A percentile compares a stretch with the other conserved stretches of the same genome.
Conservation (phyloP, 768 basidiomycete genomes). For the Mycena albidolilacea region DNA sequence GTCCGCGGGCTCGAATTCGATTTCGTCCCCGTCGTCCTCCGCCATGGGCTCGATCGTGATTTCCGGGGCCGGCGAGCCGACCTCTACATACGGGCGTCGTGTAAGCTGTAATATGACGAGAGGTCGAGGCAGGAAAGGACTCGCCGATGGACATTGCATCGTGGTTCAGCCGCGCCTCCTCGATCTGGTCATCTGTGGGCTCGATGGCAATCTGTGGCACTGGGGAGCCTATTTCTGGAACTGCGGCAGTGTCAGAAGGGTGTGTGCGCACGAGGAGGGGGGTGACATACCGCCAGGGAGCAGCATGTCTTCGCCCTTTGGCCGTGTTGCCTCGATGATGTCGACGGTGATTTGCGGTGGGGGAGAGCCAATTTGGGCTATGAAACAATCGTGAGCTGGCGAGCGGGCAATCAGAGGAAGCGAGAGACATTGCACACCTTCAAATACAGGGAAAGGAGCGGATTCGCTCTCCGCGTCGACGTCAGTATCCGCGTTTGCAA, state of each 20-base stretch:
- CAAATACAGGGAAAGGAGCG: neutral
- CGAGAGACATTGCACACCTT: neutral
- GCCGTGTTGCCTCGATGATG: neutral
- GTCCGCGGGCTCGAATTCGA: neutral
- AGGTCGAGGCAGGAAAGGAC: neutral
- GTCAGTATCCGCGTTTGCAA: slow-evolving; percentile 34
- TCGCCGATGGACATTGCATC: slow-evolving; percentile 24
- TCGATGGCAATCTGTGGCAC: slow-evolving; percentile 29
- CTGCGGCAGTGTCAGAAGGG: neutral
- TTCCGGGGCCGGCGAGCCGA: slow-evolving; percentile 35
- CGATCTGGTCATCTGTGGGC: slow-evolving; percentile 40
- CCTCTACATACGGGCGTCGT: neutral
- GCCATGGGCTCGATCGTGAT: slow-evolving; percentile 39
- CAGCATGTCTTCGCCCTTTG: neutral
- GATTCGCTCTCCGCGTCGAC: slow-evolving; percentile 25
- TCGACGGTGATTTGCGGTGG: neutral
- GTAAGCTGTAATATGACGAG: neutral
- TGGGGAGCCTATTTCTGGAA: slow-evolving; percentile 34
- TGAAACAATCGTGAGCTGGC: neutral
- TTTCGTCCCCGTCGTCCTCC: slow-evolving; percentile 29
- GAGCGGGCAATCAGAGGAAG: neutral
- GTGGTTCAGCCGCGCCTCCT: slow-evolving; percentile 36
- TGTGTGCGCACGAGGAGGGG: neutral
- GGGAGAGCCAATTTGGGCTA: neutral
- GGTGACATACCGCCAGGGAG: neutral